phyloP scores from a whole-genome alignment of 1,284 basidiomycete species.

The Grifola frondosa region DNA sequence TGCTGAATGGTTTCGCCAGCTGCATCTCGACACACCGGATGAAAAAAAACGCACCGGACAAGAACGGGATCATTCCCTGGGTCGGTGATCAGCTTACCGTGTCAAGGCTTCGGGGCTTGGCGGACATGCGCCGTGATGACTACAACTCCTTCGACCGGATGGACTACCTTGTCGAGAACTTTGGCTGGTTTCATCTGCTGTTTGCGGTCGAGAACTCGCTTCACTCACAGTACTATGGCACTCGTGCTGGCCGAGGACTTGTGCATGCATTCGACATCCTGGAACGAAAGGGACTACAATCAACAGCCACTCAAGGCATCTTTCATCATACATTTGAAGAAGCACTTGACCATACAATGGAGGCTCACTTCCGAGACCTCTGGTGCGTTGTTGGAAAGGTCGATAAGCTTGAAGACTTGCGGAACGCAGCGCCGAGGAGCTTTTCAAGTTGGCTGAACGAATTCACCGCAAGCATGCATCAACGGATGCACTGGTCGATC shows the following conservation, averaged over 20 bases:
- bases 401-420: constrained; percentile 6
- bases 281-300: constrained; percentile 16
- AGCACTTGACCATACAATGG: constrained; percentile 14
- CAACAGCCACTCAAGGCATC: constrained; percentile 12
- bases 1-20: constrained; percentile 9
- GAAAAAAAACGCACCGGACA: background rate
- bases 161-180: constrained; percentile 29
- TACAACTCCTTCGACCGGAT: constrained; percentile 33
- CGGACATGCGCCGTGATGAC: constrained; percentile 31
- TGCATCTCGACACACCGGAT: constrained; percentile 7
- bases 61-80: constrained; percentile 13
- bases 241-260: constrained; percentile 11
- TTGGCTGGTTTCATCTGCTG: constrained; percentile 37
- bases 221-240: constrained; percentile 23
- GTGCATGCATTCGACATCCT: constrained; percentile 15
- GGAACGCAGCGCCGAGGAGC: constrained; percentile 1
- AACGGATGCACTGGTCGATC: constrained; percentile 19
- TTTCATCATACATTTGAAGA: constrained; percentile 22
- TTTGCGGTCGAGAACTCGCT: constrained; percentile 33
- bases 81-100: constrained; percentile 26
- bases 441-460: constrained; percentile 11
- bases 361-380: constrained; percentile 12
- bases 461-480: constrained; percentile 26
- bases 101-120: constrained; percentile 15
- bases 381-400: constrained; percentile 9